Conservation (phyloP, 371 early-diverging fungal genomes). For the Circinella umbellata region DNA sequence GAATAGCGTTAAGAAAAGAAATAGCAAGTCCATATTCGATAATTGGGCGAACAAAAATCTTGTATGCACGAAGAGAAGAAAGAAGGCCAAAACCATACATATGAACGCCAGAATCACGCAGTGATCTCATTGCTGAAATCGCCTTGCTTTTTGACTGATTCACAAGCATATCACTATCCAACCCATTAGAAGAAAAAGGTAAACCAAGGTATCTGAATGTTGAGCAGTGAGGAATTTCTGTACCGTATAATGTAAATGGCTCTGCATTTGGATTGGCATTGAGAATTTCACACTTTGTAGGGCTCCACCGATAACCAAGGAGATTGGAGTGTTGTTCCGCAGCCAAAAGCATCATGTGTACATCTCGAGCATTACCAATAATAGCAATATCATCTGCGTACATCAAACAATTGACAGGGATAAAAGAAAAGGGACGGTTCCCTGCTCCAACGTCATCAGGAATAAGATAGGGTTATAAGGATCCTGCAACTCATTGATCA, state of each 20-base stretch:
- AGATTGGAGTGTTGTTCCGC: conserved; percentile 15
- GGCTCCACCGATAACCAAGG: conserved; percentile 30
- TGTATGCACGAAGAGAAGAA: conserved; percentile 7
- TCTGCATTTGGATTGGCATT: conserved; percentile 3
- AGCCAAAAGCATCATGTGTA: not conserved
- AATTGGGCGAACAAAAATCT: conserved; percentile 22
- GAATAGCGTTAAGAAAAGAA: not conserved
- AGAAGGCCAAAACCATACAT: conserved; percentile 16
- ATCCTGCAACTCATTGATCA: not conserved
- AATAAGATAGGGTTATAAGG: not conserved
- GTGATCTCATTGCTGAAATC: conserved; percentile 1
- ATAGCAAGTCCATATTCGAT: conserved; percentile 28
- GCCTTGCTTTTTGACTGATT: conserved; percentile 2
- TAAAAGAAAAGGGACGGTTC: not conserved
- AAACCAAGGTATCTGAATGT: conserved; percentile 15
- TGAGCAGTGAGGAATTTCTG: not conserved
- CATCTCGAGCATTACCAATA: conserved; percentile 19
- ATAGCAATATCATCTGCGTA: conserved; percentile 39
- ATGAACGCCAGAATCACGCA: conserved; percentile 9
- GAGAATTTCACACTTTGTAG: conserved; percentile 29
- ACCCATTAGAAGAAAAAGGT: conserved; percentile 3
- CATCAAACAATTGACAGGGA: conserved; percentile 22
- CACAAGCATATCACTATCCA: not conserved
- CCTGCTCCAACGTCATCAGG: not conserved
- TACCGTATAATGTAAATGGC: conserved; percentile 6